Evolutionary conservation across 345 rosid species (phyloP).

Genomic region (Euphorbia peplus): DNA sequence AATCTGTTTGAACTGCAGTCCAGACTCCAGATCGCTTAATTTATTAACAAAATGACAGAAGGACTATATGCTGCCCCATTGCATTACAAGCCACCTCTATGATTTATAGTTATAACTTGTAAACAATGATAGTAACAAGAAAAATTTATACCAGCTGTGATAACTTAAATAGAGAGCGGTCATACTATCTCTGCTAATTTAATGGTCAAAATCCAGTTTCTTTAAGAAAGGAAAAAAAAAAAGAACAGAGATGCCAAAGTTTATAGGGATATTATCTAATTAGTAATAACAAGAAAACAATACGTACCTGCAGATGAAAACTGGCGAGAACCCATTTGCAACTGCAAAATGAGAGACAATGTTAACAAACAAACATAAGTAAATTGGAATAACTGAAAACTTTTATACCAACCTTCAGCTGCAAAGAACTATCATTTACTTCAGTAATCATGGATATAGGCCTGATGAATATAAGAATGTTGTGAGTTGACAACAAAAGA

Average conservation of each 20-base stretch:
- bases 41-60: not conserved
- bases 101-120: no score
- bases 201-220: no score
- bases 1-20: not conserved
- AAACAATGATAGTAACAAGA: no score
- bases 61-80: not conserved
- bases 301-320: conserved; percentile 78
- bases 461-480: conserved; percentile 38
- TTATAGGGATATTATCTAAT: not conserved
- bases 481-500: conserved; percentile 9
- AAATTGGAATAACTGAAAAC: not conserved
- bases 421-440: conserved; percentile 35
- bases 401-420: conserved; percentile 46
- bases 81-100: not conserved
- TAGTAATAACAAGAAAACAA: conserved; percentile 11
- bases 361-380: conserved; percentile 21
- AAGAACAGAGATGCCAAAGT: not conserved
- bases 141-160: no score
- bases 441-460: conserved; percentile 35
- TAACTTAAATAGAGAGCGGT: no score
- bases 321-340: conserved; percentile 52
- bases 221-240: no score
- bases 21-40: not conserved
- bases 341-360: conserved; percentile 40
- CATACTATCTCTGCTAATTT: no score